phyloP scores from a whole-genome alignment of 768 basidiomycete species.

The Kwoniella sp. region DNA sequence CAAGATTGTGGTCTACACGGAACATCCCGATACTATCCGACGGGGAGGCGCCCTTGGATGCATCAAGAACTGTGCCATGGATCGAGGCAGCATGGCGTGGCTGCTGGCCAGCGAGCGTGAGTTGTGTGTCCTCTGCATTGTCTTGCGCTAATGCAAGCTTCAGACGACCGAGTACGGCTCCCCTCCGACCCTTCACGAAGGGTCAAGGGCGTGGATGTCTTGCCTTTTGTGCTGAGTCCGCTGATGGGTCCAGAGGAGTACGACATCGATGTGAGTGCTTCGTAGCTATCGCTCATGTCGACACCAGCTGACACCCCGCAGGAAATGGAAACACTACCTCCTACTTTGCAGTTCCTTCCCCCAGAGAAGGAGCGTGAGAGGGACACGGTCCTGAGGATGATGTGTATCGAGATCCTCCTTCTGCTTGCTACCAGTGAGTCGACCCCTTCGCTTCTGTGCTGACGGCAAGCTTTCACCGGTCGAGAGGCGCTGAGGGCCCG shows the following conservation, averaged over 20 bases:
- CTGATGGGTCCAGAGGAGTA: constrained; percentile 93
- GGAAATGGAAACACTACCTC: constrained; percentile 83
- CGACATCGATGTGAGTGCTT: constrained; percentile 71
- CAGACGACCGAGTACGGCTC: constrained; percentile 59
- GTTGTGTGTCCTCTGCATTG: background rate
- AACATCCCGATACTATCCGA: constrained; percentile 79
- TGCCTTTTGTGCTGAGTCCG: constrained; percentile 81
- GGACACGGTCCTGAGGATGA: constrained; percentile 70
- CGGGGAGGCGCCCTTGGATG: constrained; percentile 80
- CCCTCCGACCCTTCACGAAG: constrained; percentile 57
- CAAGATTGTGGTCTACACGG: constrained; percentile 79
- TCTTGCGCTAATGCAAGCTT: too few relatives aligned
- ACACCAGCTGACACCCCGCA: constrained; percentile 42
- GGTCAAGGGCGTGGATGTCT: constrained; percentile 66
- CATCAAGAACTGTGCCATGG: constrained; percentile 60
- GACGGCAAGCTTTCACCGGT: constrained; percentile 63
- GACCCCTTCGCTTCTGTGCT: background rate
- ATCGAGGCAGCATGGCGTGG: constrained; percentile 45
- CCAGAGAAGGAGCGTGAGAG: constrained; percentile 75
- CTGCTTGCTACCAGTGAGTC: constrained; percentile 69
- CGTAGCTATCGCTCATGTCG: background rate
- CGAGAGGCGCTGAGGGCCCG: constrained; percentile 71
- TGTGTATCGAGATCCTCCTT: constrained; percentile 82
- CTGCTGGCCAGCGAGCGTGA: constrained; percentile 48
- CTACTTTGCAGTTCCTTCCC: constrained; percentile 80